phyloP scores from a whole-genome alignment of 768 basidiomycete genomes.

The Xerocomus spinulosus region DNA sequence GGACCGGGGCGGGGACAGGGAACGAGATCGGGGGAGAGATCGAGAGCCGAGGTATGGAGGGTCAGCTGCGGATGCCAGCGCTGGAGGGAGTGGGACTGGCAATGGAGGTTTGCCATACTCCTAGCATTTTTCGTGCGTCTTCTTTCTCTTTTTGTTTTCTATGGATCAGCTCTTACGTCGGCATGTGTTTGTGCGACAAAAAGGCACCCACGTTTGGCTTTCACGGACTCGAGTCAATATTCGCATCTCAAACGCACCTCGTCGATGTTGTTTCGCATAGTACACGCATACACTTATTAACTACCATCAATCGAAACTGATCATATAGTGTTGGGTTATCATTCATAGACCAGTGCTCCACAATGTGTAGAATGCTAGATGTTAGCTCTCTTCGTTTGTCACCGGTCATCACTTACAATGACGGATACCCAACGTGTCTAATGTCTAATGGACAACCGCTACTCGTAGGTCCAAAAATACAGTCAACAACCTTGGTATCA shows the following conservation, averaged over 20 bases:
- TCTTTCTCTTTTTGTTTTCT: not conserved
- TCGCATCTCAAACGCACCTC: not conserved
- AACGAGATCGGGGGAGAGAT: no score
- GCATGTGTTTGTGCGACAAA: not conserved
- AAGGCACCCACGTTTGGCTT: not conserved
- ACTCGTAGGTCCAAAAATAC: no score
- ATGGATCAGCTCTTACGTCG: not conserved
- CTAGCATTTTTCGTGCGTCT: conserved; percentile 9
- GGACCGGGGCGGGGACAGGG: no score
- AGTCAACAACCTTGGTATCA: not conserved
- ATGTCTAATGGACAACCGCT: no score
- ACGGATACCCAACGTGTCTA: no score
- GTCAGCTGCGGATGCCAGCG: conserved; percentile 2
- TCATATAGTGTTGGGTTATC: conserved; percentile 16
- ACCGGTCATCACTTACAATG: no score
- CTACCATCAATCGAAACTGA: conserved; percentile 14
- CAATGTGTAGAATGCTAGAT: conserved; percentile 12
- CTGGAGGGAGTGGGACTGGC: conserved; percentile 3
- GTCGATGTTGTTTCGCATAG: conserved; percentile 14
- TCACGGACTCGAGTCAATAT: not conserved
- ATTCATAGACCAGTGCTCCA: not conserved
- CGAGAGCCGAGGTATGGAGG: no score
- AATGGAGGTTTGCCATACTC: conserved; percentile 30
- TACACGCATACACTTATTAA: conserved; percentile 16
- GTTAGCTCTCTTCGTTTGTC: no score